Evolutionary conservation across 305 asterid genomes (phyloP).

Genomic region (Fraxinus velutina): DNA sequence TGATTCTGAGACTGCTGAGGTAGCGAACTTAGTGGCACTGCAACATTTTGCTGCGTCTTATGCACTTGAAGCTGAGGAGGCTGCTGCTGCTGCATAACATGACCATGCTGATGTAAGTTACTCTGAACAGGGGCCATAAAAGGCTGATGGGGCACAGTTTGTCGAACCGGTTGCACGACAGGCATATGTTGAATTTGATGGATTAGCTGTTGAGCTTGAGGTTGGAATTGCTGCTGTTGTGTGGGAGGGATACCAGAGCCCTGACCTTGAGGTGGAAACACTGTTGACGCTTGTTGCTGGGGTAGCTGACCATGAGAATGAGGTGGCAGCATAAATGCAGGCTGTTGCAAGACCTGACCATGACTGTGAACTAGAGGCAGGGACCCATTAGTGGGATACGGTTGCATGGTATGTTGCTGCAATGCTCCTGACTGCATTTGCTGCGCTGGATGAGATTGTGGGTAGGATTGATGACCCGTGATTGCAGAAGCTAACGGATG

Average conservation of each 20-base stretch:
- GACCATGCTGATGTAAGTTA: slow-evolving; percentile 54
- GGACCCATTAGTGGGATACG: slow-evolving; percentile 41
- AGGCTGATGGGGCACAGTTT: slow-evolving; percentile 50
- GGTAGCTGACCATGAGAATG: slow-evolving; percentile 45
- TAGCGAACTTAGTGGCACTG: slow-evolving; percentile 36
- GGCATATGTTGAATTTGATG: slow-evolving; percentile 53
- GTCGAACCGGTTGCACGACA: slow-evolving; percentile 50
- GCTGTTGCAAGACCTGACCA: slow-evolving; percentile 58
- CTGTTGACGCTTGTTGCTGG: slow-evolving; percentile 45
- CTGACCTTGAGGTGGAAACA: slow-evolving; percentile 50
- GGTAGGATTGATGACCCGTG: slow-evolving; percentile 64
- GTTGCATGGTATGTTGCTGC: slow-evolving; percentile 46
- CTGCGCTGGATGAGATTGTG: slow-evolving; percentile 54
- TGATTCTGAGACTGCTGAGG: slow-evolving; percentile 56
- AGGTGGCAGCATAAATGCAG: slow-evolving; percentile 49
- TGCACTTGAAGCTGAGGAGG: slow-evolving; percentile 52
- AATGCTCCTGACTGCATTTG: slow-evolving; percentile 44
- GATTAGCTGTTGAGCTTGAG: slow-evolving; percentile 47
- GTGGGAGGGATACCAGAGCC: slow-evolving; percentile 32
- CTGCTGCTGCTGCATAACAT: slow-evolving; percentile 42
- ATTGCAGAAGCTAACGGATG: slow-evolving; percentile 49
- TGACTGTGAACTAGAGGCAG: slow-evolving; percentile 45
- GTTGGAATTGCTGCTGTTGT: slow-evolving; percentile 54
- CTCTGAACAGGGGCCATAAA: slow-evolving; percentile 41
- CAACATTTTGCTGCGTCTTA: slow-evolving; percentile 44